Evolutionary conservation across 202 grass and related monocot genomes (phyloP).

Genomic region (Cymbopogon flexuosus): DNA sequence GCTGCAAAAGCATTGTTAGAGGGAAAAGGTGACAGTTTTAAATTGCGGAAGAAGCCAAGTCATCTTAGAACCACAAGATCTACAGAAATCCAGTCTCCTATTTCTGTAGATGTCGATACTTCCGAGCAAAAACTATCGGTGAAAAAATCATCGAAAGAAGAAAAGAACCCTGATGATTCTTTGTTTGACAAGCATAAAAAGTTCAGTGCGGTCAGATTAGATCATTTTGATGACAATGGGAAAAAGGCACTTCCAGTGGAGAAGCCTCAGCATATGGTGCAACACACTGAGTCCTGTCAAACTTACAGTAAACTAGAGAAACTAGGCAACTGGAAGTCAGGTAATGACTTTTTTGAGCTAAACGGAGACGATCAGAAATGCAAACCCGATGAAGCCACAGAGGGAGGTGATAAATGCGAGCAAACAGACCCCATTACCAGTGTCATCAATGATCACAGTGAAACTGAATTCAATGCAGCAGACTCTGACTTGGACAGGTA

Average conservation of each 20-base stretch:
- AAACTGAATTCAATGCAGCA: constrained; percentile 13
- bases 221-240: constrained; percentile 23
- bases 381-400: constrained; percentile 24
- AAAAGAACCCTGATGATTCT: constrained; percentile 21
- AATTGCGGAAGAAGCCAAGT: constrained; percentile 53
- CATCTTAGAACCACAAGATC: constrained; percentile 45
- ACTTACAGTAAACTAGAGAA: constrained; percentile 46
- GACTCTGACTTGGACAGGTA: constrained; percentile 37
- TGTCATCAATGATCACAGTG: not conserved
- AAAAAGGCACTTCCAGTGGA: constrained; percentile 14
- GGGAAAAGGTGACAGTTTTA: constrained; percentile 62
- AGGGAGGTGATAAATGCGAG: constrained; percentile 16
- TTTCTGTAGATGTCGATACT: constrained; percentile 21
- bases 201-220: not conserved
- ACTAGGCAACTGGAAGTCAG: constrained; percentile 69
- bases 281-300: constrained; percentile 33
- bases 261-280: constrained; percentile 32
- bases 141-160: constrained; percentile 27
- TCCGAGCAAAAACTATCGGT: constrained; percentile 8
- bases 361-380: constrained; percentile 42
- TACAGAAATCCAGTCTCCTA: constrained; percentile 45
- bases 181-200: constrained; percentile 27
- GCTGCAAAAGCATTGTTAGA: constrained; percentile 85
- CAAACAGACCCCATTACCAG: not conserved
- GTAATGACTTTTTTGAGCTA: constrained; percentile 70